phyloP scores from a whole-genome alignment of 1,284 basidiomycete genomes.

The Papiliotrema fonsecae region DNA sequence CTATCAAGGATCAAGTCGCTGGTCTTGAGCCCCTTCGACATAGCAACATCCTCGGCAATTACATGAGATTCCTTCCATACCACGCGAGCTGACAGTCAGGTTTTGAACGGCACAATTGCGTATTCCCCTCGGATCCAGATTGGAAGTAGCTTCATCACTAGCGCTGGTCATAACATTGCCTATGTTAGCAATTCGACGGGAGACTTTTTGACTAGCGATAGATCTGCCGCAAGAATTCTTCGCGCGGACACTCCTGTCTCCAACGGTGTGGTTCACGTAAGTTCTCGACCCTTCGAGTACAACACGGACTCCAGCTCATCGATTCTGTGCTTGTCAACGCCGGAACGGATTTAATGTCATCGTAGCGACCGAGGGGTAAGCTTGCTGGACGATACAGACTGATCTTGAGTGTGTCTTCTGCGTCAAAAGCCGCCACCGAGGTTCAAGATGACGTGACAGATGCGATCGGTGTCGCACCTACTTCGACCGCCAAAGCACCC shows the following conservation, averaged over 20 bases:
- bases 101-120: conserved; percentile 31
- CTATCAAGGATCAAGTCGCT: conserved; percentile 10
- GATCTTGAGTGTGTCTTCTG: background rate
- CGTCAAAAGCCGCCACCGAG: background rate
- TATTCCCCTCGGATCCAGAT: conserved; percentile 33
- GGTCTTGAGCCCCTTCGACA: conserved; percentile 4
- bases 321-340: conserved; percentile 13
- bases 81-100: background rate
- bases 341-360: too few relatives aligned
- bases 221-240: conserved; percentile 23
- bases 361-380: conserved; percentile 13
- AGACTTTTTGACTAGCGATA: conserved; percentile 34
- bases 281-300: background rate
- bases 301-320: conserved; percentile 12
- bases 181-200: conserved; percentile 34
- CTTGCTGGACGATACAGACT: background rate
- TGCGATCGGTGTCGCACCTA: conserved; percentile 7
- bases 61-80: conserved; percentile 14
- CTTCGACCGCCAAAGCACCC: background rate
- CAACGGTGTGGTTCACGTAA: conserved; percentile 29
- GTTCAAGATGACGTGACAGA: conserved; percentile 3
- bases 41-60: conserved; percentile 28
- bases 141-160: conserved; percentile 32
- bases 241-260: conserved; percentile 29
- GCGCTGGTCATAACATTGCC: conserved; percentile 38